Base-by-base conservation (phyloP, 2,329 filamentous ascomycete genomes). In the Aureobasidium sp. region DNA sequence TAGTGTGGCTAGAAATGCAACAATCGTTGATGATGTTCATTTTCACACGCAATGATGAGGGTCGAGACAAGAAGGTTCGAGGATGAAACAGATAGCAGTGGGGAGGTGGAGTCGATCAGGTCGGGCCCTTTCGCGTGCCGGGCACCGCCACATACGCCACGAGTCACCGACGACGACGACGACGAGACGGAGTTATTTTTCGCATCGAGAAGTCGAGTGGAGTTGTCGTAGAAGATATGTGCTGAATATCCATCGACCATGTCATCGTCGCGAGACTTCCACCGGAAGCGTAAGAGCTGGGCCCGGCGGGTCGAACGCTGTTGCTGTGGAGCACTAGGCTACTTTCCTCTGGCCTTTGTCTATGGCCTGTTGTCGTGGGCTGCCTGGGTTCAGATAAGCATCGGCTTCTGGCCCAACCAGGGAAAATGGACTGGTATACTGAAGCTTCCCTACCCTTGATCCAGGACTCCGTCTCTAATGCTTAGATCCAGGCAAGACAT, bases 281-380 rank as follows among this genome's bases (percentile, higher is more conserved):
- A 72, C 71, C 69, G 69, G 47, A 67, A 72, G 24, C 68, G 71
- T 26, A 71, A 71, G 65, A 72, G 73, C 53, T 89, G 84, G 79
- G 87, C 84, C 53, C 82, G 88, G 66, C 84, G 82, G 73, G 80
- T 89, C 69, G 92, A 97, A 81, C 88, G 92, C 55, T 87, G 84
- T 71, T 97, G 92, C 80, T 97, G 92, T 78, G 78, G 82, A 47
- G 84, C 86, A 64, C 81, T 88, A 59, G 89, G 85, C 29, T 96
- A 92, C 74, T 90, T 96, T 68, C 93, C 93, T n/a, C 81, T 97
- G 20, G 79, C 79, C 32, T 96, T 97, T 72, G 90, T 97, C 63
- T 97, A 96, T 71, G 83, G 88, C 62, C 75, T 97, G 67, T 93
- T 91, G n/a, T 88, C 88, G 12, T 99, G 94, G 94, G 92, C 91